Conservation (phyloP, 371 early-diverging fungal species). For the Gilbertella persicaria region DNA sequence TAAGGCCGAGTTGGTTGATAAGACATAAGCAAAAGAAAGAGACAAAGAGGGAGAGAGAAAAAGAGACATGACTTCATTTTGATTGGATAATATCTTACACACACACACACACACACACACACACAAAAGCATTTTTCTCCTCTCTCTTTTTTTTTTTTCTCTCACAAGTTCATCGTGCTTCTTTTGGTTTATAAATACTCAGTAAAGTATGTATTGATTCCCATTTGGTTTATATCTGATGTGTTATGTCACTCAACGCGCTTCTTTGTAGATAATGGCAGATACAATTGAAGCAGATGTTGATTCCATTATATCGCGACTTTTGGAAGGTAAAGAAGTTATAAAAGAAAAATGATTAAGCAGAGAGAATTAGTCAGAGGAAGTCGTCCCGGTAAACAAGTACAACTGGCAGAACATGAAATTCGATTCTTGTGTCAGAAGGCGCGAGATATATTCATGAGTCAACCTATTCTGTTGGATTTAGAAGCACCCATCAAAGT, state of each 20-base stretch:
- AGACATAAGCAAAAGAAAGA: neutral
- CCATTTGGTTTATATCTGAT: too few species aligned
- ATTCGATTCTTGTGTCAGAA: constrained; percentile 83
- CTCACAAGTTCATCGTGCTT: neutral
- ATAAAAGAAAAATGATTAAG: neutral
- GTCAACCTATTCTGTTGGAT: constrained; percentile 93
- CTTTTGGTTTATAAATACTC: neutral
- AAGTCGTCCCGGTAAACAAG: constrained; percentile 86
- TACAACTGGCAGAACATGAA: constrained; percentile 80
- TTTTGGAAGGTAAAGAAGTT: constrained; percentile 33
- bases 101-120: neutral
- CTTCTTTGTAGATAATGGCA: constrained; percentile 12
- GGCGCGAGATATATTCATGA: constrained; percentile 88
- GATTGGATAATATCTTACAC: neutral
- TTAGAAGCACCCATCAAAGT: constrained; percentile 95
- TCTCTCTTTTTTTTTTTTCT: neutral
- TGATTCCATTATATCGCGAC: constrained; percentile 30
- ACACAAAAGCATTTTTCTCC: neutral
- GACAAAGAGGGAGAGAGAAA: neutral
- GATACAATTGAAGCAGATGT: constrained; percentile 31
- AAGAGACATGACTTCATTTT: neutral
- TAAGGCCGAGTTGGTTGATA: neutral
- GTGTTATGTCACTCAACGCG: too few species aligned
- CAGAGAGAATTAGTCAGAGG: constrained; percentile 71
- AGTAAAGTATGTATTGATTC: neutral